These are phyloP conservation scores for Tephrocybe sp. DNA, from an alignment of 768 basidiomycete species.

Conservation along the genomic window DNA sequence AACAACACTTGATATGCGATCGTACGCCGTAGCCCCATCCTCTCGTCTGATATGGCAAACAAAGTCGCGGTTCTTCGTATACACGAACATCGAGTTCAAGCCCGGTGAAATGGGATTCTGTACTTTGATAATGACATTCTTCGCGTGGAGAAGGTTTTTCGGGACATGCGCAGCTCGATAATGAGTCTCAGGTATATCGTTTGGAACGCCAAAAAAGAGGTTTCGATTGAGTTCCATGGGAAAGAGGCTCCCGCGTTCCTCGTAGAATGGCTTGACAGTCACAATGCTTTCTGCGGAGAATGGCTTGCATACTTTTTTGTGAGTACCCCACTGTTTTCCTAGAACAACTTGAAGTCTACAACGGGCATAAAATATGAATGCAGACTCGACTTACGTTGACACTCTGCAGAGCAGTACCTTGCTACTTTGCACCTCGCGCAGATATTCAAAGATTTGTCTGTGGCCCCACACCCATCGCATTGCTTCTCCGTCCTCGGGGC, in stretches of 20 bases:
- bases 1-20: conserved; percentile 38
- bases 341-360: background rate
- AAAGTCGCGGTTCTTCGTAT: conserved; percentile 55
- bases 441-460: conserved; percentile 32
- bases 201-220: conserved; percentile 24
- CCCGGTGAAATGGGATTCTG: conserved; percentile 37
- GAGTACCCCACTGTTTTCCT: conserved; percentile 49
- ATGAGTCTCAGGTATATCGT: conserved; percentile 21
- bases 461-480: conserved; percentile 39
- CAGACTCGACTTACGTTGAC: conserved; percentile 46
- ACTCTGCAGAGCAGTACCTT: conserved; percentile 53
- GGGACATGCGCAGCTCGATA: conserved; percentile 23
- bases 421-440: conserved; percentile 45
- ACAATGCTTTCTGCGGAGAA: conserved; percentile 45
- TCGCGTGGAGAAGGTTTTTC: conserved; percentile 23
- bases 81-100: conserved; percentile 32
- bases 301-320: conserved; percentile 47
- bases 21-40: conserved; percentile 37
- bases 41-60: conserved; percentile 38
- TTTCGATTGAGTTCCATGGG: conserved; percentile 32
- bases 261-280: conserved; percentile 46
- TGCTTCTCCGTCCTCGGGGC: conserved; percentile 42
- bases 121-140: conserved; percentile 53
- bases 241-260: conserved; percentile 5
- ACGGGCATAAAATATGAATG: background rate